A percentile compares a stretch with the other conserved stretches of the same genome.
Evolutionary conservation across 1,284 basidiomycete genomes (phyloP).

Genomic region (Ganoderma lingzhi): DNA sequence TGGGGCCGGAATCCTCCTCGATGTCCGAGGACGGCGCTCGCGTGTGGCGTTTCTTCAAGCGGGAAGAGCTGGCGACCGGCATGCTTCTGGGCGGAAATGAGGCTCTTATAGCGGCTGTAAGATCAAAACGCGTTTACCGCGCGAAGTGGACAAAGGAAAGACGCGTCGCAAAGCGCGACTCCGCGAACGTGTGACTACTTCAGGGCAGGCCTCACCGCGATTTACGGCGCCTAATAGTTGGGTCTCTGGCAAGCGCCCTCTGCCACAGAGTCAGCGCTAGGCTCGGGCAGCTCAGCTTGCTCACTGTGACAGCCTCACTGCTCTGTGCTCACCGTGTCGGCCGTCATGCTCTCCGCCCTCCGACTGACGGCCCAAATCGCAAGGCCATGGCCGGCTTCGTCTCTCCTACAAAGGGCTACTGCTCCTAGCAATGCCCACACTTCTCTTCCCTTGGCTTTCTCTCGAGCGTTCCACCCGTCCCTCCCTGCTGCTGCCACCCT

Average conservation of each 20-base stretch:
- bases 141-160: conserved; percentile 13
- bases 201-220: conserved; percentile 50
- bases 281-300: background rate
- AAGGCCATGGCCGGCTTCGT: conserved; percentile 31
- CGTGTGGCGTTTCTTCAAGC: conserved; percentile 46
- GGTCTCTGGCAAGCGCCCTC: background rate
- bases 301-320: background rate
- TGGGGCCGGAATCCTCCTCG: conserved; percentile 56
- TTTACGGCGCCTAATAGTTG: background rate
- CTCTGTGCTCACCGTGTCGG: conserved; percentile 16
- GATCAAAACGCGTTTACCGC: conserved; percentile 18
- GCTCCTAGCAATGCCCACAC: conserved; percentile 23
- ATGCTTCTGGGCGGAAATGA: conserved; percentile 38
- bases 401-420: conserved; percentile 21
- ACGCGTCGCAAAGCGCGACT: conserved; percentile 31
- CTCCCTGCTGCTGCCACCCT: conserved; percentile 70
- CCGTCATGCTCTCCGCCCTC: conserved; percentile 55
- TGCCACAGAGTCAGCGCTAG: background rate
- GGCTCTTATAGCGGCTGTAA: background rate
- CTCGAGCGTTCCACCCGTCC: conserved; percentile 72
- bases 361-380: conserved; percentile 42
- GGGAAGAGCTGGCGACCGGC: conserved; percentile 54
- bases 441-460: conserved; percentile 26
- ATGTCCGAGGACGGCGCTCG: conserved; percentile 61
- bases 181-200: conserved; percentile 35